Base-by-base conservation (phyloP, 768 basidiomycete species). In the Panaeolus cyanescens region DNA sequence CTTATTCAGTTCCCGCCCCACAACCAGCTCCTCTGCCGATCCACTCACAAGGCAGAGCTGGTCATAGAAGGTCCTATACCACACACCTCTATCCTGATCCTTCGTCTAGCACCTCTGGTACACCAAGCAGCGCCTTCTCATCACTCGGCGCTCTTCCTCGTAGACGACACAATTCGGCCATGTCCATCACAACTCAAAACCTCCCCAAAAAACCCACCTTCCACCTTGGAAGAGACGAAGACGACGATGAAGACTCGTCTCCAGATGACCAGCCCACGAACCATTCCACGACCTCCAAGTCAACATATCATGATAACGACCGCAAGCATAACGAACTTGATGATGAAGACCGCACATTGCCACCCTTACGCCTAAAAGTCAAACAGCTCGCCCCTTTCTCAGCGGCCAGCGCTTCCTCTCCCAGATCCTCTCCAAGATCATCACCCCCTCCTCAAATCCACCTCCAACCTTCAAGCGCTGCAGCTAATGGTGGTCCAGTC, bases 151-250 rank as follows among this genome's bases (percentile, higher is more conserved):
- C 59, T 30, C 37, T 55, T 39, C 57, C 55, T 19, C 56, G 31
- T 37, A 30, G 57, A 34, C 71, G 15, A 55, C 59, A 32, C 54
- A 54, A 19, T 7, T 56, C 62, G 9, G 54, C 60, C 28, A 63
- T 64, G 34, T 53, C 60, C 33, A 45, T 56, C 32, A 53, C 34
- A 34, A 32, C 40, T 30, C 32, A 54, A 4, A 55, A 60, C 9
- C 42, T 50, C 53, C 25, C 67, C 34, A 55, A 58, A 25, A 62
- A 68, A 32, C 65, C 70, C 22, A 70, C 71, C 9, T 79, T 80
- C 67, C 79, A 80, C 60, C 71, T 79, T 15, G 70, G 70, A 32
- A 60, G 42, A 36, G 75, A 75, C 56, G 72, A 77, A 58, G 72
- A 70, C 60, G 78, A 79, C 63, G 77, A 79, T 58, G 59, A 22